These are phyloP conservation scores for Ogataea philodendri DNA, from an alignment of 805 yeast species.

Conservation along the genomic window DNA sequence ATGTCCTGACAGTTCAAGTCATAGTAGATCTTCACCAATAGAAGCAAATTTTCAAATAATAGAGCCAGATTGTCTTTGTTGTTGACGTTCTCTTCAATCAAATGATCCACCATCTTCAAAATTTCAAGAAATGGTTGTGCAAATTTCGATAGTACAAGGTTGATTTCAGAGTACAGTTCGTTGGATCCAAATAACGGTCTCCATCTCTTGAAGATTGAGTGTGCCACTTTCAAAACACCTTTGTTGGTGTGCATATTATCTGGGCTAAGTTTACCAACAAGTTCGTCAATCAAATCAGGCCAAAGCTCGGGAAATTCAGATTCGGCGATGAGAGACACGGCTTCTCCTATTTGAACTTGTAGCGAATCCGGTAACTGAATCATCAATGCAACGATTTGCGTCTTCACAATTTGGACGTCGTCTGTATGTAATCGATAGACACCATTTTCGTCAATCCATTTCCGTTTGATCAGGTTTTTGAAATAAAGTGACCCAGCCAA, in stretches of 20 bases:
- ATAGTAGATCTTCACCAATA: slow-evolving; percentile 78
- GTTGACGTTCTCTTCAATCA: slow-evolving; percentile 46
- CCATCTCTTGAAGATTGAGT: slow-evolving; percentile 96
- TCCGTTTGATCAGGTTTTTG: slow-evolving; percentile 79
- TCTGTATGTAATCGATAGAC: slow-evolving; percentile 55
- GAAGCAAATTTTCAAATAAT: slow-evolving; percentile 65
- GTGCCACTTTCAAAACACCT: slow-evolving; percentile 89
- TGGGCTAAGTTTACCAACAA: slow-evolving; percentile 61
- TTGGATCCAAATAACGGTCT: slow-evolving; percentile 91
- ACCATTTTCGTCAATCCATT: slow-evolving; percentile 92
- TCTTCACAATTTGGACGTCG: slow-evolving; percentile 69
- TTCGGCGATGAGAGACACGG: slow-evolving; percentile 89
- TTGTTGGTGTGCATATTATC: slow-evolving; percentile 73
- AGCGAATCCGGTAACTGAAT: slow-evolving; percentile 72
- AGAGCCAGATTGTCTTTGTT: slow-evolving; percentile 52
- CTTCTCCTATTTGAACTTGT: slow-evolving; percentile 93
- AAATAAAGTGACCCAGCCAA: slow-evolving; percentile 89
- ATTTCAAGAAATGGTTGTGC: slow-evolving; percentile 73
- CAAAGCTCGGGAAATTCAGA: slow-evolving; percentile 92
- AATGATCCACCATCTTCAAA: slow-evolving; percentile 62
- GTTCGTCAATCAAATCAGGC: slow-evolving; percentile 72
- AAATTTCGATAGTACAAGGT: slow-evolving; percentile 81
- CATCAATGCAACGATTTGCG: slow-evolving; percentile 84
- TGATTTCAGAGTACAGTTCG: slow-evolving; percentile 82
- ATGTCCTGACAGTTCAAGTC: slow-evolving; percentile 97